Evolutionary conservation across 768 basidiomycete species (phyloP).

Genomic region (Asterophora lycoperdoides): DNA sequence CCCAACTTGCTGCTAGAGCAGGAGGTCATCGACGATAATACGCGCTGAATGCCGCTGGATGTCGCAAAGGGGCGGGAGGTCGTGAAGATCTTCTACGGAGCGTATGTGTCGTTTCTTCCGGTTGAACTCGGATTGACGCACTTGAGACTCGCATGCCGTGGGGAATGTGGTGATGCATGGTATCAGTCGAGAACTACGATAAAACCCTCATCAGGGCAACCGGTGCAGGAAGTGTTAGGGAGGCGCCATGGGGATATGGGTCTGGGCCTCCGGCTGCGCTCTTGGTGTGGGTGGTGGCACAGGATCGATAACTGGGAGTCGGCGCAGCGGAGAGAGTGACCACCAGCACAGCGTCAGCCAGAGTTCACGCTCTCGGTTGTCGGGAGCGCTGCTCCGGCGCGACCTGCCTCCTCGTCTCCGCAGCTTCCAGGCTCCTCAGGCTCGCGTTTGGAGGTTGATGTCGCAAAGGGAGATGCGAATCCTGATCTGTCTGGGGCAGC

Average conservation of each 20-base stretch:
- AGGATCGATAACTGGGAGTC: constrained; percentile 18
- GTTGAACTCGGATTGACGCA: background rate
- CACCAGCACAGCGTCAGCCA: constrained; percentile 21
- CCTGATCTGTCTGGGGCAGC: constrained; percentile 7
- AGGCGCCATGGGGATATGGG: no score
- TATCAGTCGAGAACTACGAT: constrained; percentile 76
- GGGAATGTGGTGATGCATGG: background rate
- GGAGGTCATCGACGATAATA: constrained; percentile 77
- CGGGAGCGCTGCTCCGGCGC: constrained; percentile 14
- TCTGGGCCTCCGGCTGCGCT: no score
- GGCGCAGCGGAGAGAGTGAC: constrained; percentile 48
- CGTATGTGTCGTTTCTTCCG: constrained; percentile 12
- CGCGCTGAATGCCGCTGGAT: constrained; percentile 61
- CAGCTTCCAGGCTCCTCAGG: no score
- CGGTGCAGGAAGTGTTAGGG: no score
- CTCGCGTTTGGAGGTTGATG: no score
- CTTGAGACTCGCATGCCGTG: constrained; percentile 54
- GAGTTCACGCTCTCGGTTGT: constrained; percentile 19
- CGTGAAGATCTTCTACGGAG: constrained; percentile 63
- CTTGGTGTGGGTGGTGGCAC: constrained; percentile 1
- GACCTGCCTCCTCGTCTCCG: no score
- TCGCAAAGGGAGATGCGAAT: constrained; percentile 1
- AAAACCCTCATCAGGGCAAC: constrained; percentile 48
- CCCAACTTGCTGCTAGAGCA: constrained; percentile 77
- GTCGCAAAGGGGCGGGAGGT: constrained; percentile 69